Evolutionary conservation across 2,329 filamentous ascomycete genomes (phyloP).

Genomic region (Myriosclerotinia scirpicola): DNA sequence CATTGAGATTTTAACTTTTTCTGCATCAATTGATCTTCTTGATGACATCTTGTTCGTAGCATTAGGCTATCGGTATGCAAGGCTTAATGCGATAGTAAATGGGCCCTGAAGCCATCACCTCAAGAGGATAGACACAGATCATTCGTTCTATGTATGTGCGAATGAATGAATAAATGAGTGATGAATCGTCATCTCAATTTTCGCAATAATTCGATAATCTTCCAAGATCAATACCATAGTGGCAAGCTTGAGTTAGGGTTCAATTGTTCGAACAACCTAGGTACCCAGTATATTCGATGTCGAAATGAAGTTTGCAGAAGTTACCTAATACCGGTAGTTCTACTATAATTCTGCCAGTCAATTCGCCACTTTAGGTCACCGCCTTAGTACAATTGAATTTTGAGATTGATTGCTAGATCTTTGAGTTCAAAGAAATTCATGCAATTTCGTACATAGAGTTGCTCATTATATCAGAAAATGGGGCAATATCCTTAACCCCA

Average conservation of each 20-base stretch:
- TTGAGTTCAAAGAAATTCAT: too few species aligned
- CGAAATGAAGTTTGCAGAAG: neutral
- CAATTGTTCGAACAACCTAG: neutral
- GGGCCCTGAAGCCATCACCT: fast-evolving
- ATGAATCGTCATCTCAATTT: neutral
- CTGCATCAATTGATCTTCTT: neutral
- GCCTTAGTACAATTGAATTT: too few species aligned
- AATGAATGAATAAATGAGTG: too few species aligned
- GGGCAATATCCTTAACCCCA: too few species aligned
- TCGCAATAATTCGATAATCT: neutral
- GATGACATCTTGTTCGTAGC: neutral
- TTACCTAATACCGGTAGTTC: too few species aligned
- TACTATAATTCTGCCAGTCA: neutral
- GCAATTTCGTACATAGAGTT: too few species aligned
- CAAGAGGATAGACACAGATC: too few species aligned
- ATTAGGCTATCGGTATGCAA: too few species aligned
- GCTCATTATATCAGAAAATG: too few species aligned
- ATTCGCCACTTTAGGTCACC: neutral
- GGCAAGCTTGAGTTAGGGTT: neutral
- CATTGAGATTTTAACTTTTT: neutral
- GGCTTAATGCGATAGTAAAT: too few species aligned
- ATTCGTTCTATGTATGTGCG: too few species aligned
- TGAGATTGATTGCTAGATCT: too few species aligned
- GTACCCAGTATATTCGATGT: neutral
- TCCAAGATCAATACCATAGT: neutral